Conservation (phyloP, 2,329 filamentous ascomycete species). For the Aspergillus versicolor region DNA sequence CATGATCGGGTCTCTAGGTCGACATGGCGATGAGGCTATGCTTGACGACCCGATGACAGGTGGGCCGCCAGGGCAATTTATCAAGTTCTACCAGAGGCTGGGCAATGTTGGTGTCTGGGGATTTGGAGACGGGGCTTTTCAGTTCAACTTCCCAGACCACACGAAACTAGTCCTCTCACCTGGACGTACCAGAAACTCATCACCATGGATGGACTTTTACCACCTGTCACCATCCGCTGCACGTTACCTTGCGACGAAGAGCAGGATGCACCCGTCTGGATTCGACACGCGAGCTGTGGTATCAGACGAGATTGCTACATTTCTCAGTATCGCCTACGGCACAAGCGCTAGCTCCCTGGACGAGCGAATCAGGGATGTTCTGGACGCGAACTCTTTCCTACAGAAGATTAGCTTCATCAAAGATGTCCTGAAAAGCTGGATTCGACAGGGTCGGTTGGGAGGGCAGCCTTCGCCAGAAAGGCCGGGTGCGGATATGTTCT, state of each 20-base stretch:
- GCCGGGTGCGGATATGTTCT: slow-evolving; percentile 33
- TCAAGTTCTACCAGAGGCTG: slow-evolving; percentile 52
- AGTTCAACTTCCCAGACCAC: slow-evolving; percentile 55
- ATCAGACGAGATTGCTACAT: slow-evolving; percentile 41
- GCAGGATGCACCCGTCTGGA: slow-evolving; percentile 44
- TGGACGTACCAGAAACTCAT: slow-evolving; percentile 37
- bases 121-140: slow-evolving; percentile 50
- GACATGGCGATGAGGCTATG: slow-evolving; percentile 38
- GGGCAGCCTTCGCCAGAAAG: slow-evolving; percentile 26
- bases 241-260: slow-evolving; percentile 41
- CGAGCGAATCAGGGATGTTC: slow-evolving; percentile 41
- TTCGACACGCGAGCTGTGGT: slow-evolving; percentile 44
- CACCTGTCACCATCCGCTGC: slow-evolving; percentile 49
- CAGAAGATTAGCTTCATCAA: slow-evolving; percentile 44
- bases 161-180: slow-evolving; percentile 51
- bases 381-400: slow-evolving; percentile 46
- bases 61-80: slow-evolving; percentile 38
- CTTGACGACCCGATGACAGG: slow-evolving; percentile 27
- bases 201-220: slow-evolving; percentile 49
- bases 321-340: slow-evolving; percentile 41
- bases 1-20: slow-evolving; percentile 50
- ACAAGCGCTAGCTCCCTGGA: slow-evolving; percentile 33
- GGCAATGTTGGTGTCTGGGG: slow-evolving; percentile 56
- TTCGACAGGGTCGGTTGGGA: slow-evolving; percentile 38
- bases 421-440: slow-evolving; percentile 42